phyloP scores from a whole-genome alignment of 345 rosid species.

The Eucalyptus cladocalyx region DNA sequence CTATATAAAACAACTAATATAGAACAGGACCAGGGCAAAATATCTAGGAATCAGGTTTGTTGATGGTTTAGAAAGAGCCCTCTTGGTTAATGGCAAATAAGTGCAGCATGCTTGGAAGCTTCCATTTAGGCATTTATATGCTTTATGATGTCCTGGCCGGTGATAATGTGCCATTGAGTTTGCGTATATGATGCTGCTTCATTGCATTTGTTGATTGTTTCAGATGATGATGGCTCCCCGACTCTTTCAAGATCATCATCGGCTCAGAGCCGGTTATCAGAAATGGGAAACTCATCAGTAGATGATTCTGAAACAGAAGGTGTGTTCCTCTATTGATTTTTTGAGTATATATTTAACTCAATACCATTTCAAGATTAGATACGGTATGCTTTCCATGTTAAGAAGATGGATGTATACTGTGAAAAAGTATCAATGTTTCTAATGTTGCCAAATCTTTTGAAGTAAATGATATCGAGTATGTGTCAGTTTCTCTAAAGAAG shows the following conservation, averaged over 20 bases:
- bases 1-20: background rate
- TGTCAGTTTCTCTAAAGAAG: background rate
- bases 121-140: background rate
- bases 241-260: constrained; percentile 45
- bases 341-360: background rate
- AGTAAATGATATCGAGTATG: background rate
- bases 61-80: background rate
- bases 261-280: constrained; percentile 41
- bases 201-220: background rate
- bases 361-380: background rate
- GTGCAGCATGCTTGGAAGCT: background rate
- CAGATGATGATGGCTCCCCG: constrained; percentile 47
- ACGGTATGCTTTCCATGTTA: background rate
- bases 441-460: background rate
- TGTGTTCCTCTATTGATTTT: background rate
- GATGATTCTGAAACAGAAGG: constrained; percentile 46
- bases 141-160: background rate
- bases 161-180: background rate
- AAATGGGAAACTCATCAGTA: constrained; percentile 24
- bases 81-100: background rate
- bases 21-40: background rate
- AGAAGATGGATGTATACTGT: background rate
- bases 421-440: background rate
- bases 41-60: background rate
- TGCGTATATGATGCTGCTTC: background rate